Evolutionary conservation across 1,284 basidiomycete species (phyloP).

Genomic region (Ustilago vetiveriae): DNA sequence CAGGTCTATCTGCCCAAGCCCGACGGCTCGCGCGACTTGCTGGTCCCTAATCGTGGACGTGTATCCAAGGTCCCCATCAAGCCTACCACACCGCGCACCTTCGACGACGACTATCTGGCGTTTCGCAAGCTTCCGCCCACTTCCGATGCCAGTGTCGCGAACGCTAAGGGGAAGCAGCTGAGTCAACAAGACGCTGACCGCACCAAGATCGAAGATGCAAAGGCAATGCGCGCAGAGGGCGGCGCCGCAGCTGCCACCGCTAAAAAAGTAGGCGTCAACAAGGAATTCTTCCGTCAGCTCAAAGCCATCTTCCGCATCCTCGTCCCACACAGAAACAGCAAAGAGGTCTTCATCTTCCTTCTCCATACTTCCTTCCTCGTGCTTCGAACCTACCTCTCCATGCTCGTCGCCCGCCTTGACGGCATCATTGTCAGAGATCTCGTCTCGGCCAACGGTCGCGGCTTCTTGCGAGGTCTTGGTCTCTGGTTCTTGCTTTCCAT

Average conservation of each 20-base stretch:
- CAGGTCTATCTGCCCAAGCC: conserved; percentile 57
- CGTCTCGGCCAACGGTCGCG: conserved; percentile 84
- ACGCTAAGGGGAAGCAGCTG: conserved; percentile 26
- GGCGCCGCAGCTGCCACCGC: conserved; percentile 62
- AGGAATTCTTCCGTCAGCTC: conserved; percentile 76
- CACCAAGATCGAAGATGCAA: conserved; percentile 52
- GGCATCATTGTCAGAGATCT: conserved; percentile 89
- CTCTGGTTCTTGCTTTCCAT: conserved; percentile 91
- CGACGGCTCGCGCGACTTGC: conserved; percentile 57
- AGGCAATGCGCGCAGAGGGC: conserved; percentile 53
- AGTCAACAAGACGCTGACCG: conserved; percentile 35
- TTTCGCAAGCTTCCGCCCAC: conserved; percentile 60
- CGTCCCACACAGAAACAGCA: conserved; percentile 66
- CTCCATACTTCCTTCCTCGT: conserved; percentile 89
- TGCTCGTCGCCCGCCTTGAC: conserved; percentile 87
- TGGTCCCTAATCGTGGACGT: conserved; percentile 58
- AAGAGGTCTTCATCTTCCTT: conserved; percentile 80
- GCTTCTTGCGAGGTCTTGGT: conserved; percentile 83
- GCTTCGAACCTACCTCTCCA: conserved; percentile 76
- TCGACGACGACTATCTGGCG: conserved; percentile 60
- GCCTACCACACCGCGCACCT: conserved; percentile 65
- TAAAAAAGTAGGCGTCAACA: conserved; percentile 73
- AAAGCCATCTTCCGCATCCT: conserved; percentile 65
- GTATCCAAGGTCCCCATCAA: conserved; percentile 67
- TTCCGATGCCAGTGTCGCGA: conserved; percentile 26